A percentile compares a stretch with the other conserved stretches of the same genome.
These are phyloP conservation scores for Apium graveolens DNA, from an alignment of 129 eudicot genomes.

Conservation along the genomic window DNA sequence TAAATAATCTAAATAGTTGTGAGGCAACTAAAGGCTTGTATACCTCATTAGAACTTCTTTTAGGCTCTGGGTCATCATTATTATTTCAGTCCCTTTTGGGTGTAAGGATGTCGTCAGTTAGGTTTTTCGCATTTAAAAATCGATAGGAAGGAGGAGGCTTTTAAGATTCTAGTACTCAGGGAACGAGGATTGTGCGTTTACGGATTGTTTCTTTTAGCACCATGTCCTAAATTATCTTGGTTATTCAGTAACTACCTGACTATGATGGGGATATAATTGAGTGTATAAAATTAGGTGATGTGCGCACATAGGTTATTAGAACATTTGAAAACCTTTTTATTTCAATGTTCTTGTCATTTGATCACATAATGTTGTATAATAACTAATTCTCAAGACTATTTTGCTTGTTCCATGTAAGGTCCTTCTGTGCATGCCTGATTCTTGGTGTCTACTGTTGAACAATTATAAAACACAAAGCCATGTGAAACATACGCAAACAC, in stretches of 20 bases:
- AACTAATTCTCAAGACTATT: neutral
- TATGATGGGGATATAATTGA: neutral
- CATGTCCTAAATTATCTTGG: neutral
- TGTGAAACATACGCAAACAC: neutral
- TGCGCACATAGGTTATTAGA: neutral
- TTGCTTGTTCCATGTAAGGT: neutral
- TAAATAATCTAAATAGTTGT: neutral
- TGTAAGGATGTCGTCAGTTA: neutral
- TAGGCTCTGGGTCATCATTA: neutral
- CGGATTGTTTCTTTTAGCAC: neutral
- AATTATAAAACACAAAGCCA: slow-evolving; percentile 1
- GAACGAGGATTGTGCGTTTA: neutral
- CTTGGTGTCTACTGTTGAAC: neutral
- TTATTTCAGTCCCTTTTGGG: neutral
- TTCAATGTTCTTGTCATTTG: neutral
- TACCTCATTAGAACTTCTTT: neutral
- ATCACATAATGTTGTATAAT: neutral
- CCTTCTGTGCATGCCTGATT: neutral
- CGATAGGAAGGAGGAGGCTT: neutral
- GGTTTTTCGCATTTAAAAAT: neutral
- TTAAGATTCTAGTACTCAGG: neutral
- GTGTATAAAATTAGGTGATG: neutral
- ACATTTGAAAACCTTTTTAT: neutral
- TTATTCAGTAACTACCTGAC: neutral
- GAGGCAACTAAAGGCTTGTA: neutral